Base-by-base conservation (phyloP, 768 basidiomycete species). In the Grammothele lineata region DNA sequence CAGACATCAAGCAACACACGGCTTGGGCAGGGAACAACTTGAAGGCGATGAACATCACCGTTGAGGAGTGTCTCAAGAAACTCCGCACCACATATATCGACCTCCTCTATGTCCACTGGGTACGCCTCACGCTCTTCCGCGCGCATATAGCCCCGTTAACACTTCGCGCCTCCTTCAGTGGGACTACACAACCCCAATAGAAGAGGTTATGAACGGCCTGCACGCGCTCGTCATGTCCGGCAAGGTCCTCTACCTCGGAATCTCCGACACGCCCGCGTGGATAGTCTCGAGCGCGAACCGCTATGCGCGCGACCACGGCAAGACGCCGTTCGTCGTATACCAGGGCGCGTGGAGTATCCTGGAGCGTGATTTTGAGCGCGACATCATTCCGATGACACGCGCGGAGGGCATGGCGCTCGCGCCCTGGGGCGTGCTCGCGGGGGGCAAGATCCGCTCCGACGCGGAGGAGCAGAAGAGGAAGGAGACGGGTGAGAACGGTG, bases 181-280 rank as follows among this genome's bases (percentile, higher is more conserved):
- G 77, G 78, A 80, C 55, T 78, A 66, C 52, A 57, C 66, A 5
- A 77, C 76, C 14, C 66, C 66, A 14, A 66, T 82, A 40, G 73
- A 77, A 53, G 80, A 83, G 59, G 60, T 81, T 34, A 78, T 82
- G 77, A 67, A 70, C 40, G 59, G 66, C 5, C 63, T 83, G 3
- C 75, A 82, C 52, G 61, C 66, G n/a, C 67, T 82, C 21, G 74
- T 82, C 27, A 57, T 57, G 12, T 59, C 66, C 27, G 75, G 78
- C 21, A 78, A 80, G 52, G 76, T 80, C 4, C 50, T 62, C 12
- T 62, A 64, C 26, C 51, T 64, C 15, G 60, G 59, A 11, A 44
- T 58, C 15, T 60, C 57, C 11, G 60, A 61, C 41, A 47, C 59
- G 1, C 66, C 67, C 0, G 66, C 69, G 1, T 70, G 67, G 63